Evolutionary conservation across 441 rosid genomes (phyloP).

Genomic region (Corymbia citriodora): DNA sequence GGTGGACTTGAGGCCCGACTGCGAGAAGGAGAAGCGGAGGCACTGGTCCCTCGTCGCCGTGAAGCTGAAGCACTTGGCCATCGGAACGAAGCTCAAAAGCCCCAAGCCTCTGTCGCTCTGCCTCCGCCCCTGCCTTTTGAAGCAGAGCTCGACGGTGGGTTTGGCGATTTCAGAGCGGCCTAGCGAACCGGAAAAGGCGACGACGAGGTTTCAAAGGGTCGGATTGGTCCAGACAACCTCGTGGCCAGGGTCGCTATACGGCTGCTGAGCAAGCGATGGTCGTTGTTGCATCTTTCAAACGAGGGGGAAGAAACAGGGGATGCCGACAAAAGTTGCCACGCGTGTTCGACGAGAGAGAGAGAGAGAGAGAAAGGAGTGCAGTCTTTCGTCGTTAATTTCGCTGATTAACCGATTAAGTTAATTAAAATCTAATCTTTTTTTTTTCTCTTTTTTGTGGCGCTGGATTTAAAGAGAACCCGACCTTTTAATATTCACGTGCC

Average conservation of each 20-base stretch:
- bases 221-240: not conserved
- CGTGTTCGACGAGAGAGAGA: not conserved
- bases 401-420: not conserved
- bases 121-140: not conserved
- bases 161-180: not conserved
- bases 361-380: not conserved
- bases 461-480: not conserved
- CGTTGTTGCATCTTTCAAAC: not conserved
- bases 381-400: not conserved
- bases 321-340: not conserved
- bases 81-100: not conserved
- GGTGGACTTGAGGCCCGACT: not conserved
- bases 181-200: not conserved
- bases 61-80: conserved; percentile 4
- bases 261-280: not conserved
- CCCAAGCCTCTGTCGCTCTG: not conserved
- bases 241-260: not conserved
- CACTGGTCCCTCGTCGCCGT: not conserved
- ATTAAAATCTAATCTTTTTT: not conserved
- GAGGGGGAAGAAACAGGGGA: not conserved
- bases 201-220: not conserved
- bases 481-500: not conserved
- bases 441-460: not conserved
- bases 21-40: conserved; percentile 2
- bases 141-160: not conserved